Evolutionary conservation across 176 grass and related monocot species (phyloP).

Genomic region (Triticum turgidum): DNA sequence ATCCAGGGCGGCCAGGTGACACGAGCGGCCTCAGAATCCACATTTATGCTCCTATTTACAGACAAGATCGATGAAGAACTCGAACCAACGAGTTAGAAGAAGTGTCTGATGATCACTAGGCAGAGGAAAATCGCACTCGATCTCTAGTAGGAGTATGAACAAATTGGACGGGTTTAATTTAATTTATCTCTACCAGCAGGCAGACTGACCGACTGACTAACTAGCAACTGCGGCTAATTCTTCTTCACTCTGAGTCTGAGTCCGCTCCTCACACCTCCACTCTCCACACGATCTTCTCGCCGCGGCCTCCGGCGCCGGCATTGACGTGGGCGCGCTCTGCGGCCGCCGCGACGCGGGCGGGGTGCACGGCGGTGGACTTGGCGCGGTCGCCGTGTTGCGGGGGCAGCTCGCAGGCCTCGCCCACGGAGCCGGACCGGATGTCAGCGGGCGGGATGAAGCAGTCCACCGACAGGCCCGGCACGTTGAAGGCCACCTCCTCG

Average conservation of each 20-base stretch:
- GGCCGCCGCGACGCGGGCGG: conserved; percentile 33
- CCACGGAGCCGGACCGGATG: conserved; percentile 61
- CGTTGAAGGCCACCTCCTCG: conserved; percentile 97
- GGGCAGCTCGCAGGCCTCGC: conserved; percentile 66
- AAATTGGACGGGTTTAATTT: conserved; percentile 53
- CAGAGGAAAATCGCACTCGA: conserved; percentile 37
- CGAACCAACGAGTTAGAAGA: not conserved
- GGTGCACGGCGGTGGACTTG: conserved; percentile 30
- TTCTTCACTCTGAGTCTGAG: not conserved
- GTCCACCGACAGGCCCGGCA: conserved; percentile 74
- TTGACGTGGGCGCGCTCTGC: conserved; percentile 17
- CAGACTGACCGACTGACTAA: too few relatives aligned
- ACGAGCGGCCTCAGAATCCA: conserved; percentile 31
- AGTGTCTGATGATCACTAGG: not conserved
- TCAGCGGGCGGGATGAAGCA: conserved; percentile 98
- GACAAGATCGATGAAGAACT: not conserved
- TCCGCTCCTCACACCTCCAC: conserved; percentile 53
- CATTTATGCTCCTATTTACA: conserved; percentile 64
- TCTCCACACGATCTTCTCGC: conserved; percentile 70
- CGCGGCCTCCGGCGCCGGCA: not conserved
- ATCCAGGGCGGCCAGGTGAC: conserved; percentile 32
- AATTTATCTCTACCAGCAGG: conserved; percentile 30
- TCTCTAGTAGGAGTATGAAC: conserved; percentile 32
- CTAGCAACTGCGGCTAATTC: conserved; percentile 9
- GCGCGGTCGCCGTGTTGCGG: conserved; percentile 36